Base-by-base conservation (phyloP, 495 filamentous ascomycete species). In the Penicillium salamii region DNA sequence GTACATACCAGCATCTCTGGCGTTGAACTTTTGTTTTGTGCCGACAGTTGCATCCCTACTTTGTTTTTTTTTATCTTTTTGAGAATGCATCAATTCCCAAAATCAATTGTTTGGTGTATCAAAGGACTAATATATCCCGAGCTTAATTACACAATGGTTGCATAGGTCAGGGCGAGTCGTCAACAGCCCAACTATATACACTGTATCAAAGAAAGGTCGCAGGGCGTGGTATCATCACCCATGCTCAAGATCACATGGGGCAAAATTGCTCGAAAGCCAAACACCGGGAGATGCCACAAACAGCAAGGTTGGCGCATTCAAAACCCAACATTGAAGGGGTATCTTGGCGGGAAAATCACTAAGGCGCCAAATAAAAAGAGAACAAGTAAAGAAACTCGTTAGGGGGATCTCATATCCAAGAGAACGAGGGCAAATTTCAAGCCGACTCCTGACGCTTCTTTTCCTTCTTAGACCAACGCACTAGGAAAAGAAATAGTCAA, bases 391-490 rank as follows among this genome's bases (percentile, higher is more conserved):
- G 23, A 28, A 28, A 13, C 14, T 24, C 21, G n/a, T 18, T 45
- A 23, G 9, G 8, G n/a, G 34, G 42, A 28, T 18, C 21, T 4
- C 21, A 13, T 21, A 29, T n/a, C n/a, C 9, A 20, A 43, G 49
- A 6, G 37, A 39, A 21, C 23, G 31, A 28, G 36, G 8, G 42
- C 42, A 15, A 32, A 17, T 15, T 37, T 41, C 32, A 59, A 17
- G 49, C 28, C 18, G 42, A 55, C 42, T 67, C 67, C 47, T 74
- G 69, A 6, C 72, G 72, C 62, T 85, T 89, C 68, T 89, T 89
- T 53, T 89, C 85, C 57, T 83, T 87, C 62, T 90, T 90, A 2
- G 87, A 85, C 86, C 86, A 89, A 12, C 87, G 82, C 51, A 80
- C 77, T 79, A 55, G 8, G 46, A 49, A 37, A 17, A 17, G 15